These are phyloP conservation scores for Quercus tomentella DNA, from an alignment of 331 rosid species.

Conservation along the genomic window DNA sequence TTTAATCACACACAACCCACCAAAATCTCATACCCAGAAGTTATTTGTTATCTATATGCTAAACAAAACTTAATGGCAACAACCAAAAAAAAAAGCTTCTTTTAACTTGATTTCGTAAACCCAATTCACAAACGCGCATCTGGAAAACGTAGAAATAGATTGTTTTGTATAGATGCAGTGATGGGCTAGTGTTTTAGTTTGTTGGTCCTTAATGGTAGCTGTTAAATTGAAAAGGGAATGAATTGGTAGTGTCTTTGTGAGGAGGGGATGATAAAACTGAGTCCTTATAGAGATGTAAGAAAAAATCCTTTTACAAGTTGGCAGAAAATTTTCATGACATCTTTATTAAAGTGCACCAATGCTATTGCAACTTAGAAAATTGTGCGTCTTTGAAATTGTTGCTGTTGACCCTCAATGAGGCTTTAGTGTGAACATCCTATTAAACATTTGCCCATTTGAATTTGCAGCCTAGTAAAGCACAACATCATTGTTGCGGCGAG, in stretches of 20 bases:
- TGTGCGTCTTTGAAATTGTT: neutral
- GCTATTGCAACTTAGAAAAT: neutral
- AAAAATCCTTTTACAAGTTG: neutral
- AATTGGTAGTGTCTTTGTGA: neutral
- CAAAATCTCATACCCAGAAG: no score
- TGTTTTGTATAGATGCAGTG: neutral
- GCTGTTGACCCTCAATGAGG: neutral
- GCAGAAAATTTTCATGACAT: neutral
- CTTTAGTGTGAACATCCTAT: neutral
- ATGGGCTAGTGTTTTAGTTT: neutral
- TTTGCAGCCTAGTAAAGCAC: conserved; percentile 16
- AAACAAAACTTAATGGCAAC: neutral
- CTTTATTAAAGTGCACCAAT: no score
- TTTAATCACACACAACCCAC: no score
- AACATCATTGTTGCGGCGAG: neutral
- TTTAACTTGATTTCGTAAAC: neutral
- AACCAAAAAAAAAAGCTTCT: neutral
- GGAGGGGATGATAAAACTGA: neutral
- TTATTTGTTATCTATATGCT: no score
- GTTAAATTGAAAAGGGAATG: neutral
- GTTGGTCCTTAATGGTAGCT: neutral
- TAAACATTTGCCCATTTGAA: neutral
- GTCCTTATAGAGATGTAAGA: neutral
- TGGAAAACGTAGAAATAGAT: neutral
- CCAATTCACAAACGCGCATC: neutral